phyloP scores from a whole-genome alignment of 208 protist genomes.

The Novymonas esmeraldas region DNA sequence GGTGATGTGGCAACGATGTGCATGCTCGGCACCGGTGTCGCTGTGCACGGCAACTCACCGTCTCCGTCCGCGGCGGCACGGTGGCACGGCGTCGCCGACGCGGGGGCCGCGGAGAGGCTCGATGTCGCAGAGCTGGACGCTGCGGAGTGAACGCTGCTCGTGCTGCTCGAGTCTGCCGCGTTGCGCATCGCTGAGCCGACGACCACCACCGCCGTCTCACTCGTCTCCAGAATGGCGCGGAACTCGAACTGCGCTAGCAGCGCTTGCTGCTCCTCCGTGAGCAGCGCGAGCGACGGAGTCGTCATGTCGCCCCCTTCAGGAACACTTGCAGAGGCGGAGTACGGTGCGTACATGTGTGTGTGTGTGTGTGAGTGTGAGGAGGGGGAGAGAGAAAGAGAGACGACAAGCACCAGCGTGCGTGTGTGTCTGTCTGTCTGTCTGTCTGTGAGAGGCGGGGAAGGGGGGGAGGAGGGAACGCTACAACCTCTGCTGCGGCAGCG shows the following conservation, averaged over 20 bases:
- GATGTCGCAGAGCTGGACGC: not conserved
- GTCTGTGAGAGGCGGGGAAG: no score
- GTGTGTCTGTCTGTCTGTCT: no score
- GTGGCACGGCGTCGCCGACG: no score
- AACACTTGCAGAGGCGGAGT: no score
- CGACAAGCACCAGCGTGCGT: not conserved
- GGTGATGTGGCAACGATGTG: not conserved
- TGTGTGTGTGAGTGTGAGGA: not conserved
- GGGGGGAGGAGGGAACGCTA: not conserved
- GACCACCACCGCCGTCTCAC: constrained; percentile 5
- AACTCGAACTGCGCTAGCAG: constrained; percentile 24
- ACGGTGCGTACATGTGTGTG: no score
- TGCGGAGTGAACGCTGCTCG: not conserved
- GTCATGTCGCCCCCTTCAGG: not conserved
- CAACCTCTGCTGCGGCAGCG: no score
- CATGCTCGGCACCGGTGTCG: not conserved
- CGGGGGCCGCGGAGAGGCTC: not conserved
- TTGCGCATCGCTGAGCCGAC: not conserved
- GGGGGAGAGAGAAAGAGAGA: constrained; percentile 8
- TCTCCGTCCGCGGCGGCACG: no score
- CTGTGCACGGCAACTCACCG: no score
- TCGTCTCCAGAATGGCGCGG: constrained; percentile 5
- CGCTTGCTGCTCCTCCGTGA: constrained; percentile 11
- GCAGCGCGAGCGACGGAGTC: not conserved
- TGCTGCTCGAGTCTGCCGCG: not conserved